phyloP scores from a whole-genome alignment of 2,329 filamentous ascomycete species.

The Cyphellophora attinorum region DNA sequence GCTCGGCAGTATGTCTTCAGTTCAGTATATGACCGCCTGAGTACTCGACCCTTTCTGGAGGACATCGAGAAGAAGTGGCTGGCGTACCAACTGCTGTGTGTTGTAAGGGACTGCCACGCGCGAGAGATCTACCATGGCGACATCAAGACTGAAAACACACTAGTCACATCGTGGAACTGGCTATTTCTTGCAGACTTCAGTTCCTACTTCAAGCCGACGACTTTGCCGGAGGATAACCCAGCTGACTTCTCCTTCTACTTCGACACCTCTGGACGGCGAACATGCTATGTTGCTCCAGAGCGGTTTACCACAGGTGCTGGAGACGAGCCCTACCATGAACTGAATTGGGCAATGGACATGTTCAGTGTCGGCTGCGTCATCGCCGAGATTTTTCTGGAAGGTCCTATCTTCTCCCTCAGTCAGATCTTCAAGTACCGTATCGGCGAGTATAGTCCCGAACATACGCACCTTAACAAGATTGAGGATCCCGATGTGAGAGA shows the following conservation, averaged over 20 bases:
- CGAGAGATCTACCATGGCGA: conserved; percentile 90
- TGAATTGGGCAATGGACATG: conserved; percentile 95
- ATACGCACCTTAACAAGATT: conserved; percentile 73
- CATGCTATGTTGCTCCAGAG: conserved; percentile 92
- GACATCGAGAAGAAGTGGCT: conserved; percentile 99
- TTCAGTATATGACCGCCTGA: conserved; percentile 90
- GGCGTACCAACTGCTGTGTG: conserved; percentile 87
- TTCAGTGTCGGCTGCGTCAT: conserved; percentile 97
- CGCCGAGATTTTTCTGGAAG: conserved; percentile 88
- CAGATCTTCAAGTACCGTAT: conserved; percentile 91
- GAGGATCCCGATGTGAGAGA: conserved; percentile 79
- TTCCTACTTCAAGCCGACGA: conserved; percentile 86
- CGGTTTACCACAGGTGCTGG: conserved; percentile 69
- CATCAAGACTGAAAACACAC: conserved; percentile 94
- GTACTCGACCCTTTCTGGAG: conserved; percentile 90
- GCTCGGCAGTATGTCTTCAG: conserved; percentile 93
- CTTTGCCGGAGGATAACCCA: conserved; percentile 90
- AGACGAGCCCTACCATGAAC: conserved; percentile 51
- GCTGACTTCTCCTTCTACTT: conserved; percentile 98
- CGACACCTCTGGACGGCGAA: conserved; percentile 80
- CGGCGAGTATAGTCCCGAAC: conserved; percentile 81
- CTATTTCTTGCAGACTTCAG: conserved; percentile 97
- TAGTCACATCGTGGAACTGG: conserved; percentile 99
- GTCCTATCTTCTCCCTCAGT: conserved; percentile 93
- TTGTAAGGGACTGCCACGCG: conserved; percentile 81